phyloP scores from a whole-genome alignment of 108 stramenopile genomes.

The Thalassiosira profunda region DNA sequence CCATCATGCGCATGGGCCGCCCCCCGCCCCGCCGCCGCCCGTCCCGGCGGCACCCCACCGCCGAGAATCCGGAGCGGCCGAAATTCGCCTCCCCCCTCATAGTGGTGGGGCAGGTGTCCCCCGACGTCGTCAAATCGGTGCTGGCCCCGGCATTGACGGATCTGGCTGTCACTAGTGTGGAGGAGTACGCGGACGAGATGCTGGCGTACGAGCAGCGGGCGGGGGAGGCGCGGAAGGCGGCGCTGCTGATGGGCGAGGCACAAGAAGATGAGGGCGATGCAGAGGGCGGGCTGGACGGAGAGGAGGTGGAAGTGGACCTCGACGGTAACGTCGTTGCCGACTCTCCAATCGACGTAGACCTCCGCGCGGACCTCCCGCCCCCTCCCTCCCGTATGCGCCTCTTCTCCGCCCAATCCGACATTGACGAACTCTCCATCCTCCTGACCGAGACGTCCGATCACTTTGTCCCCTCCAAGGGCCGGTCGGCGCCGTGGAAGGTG shows the following conservation, averaged over 20 bases:
- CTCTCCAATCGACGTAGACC: no score
- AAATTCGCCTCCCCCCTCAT: conserved; percentile 51
- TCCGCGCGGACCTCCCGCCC: conserved; percentile 2
- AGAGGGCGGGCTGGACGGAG: background rate
- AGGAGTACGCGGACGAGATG: conserved; percentile 61
- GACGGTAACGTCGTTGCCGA: conserved; percentile 14
- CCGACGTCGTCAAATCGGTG: conserved; percentile 65
- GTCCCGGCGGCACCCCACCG: background rate
- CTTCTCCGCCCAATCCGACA: conserved; percentile 52
- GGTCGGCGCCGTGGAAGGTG: conserved; percentile 58
- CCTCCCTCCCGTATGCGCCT: conserved; percentile 20
- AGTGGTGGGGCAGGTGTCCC: conserved; percentile 72
- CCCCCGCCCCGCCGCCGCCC: conserved; percentile 8
- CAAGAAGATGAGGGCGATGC: conserved; percentile 35
- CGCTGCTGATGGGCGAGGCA: background rate
- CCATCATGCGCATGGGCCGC: conserved; percentile 52
- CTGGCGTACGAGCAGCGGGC: conserved; percentile 21
- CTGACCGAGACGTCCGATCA: conserved; percentile 60
- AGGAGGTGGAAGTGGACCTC: conserved; percentile 16
- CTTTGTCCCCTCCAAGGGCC: conserved; percentile 53
- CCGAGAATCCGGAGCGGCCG: conserved; percentile 12
- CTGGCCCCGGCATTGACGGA: conserved; percentile 57
- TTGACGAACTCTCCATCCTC: conserved; percentile 62
- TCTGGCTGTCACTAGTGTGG: conserved; percentile 49
- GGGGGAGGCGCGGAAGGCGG: background rate